A percentile compares a stretch with the other conserved stretches of the same genome.
Evolutionary conservation across 2,329 filamentous ascomycete species (phyloP).

Genomic region (Cercospora zeae-maydis): DNA sequence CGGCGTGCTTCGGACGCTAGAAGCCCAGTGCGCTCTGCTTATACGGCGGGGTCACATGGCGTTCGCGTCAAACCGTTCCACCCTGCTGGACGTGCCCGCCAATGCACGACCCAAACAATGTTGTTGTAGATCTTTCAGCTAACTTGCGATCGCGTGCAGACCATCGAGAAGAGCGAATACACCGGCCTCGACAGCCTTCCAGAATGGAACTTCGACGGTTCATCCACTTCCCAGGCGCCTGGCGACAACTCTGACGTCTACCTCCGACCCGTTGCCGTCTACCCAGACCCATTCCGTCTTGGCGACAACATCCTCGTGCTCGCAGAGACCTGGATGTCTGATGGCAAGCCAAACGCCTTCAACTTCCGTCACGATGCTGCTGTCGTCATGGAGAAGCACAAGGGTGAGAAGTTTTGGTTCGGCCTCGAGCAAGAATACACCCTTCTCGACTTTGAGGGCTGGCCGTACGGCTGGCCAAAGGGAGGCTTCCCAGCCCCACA

Average conservation of each 20-base stretch:
- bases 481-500: constrained; percentile 88
- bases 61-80: background rate
- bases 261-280: constrained; percentile 84
- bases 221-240: constrained; percentile 85
- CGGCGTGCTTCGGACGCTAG: constrained; percentile 18
- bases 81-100: background rate
- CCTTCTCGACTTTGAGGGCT: constrained; percentile 76
- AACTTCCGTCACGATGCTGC: constrained; percentile 93
- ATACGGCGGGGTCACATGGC: background rate
- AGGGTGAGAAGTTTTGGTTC: constrained; percentile 87
- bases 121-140: constrained; percentile 3
- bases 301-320: constrained; percentile 92
- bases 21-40: constrained; percentile 9
- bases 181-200: constrained; percentile 61
- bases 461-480: constrained; percentile 89
- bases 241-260: constrained; percentile 98
- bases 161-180: constrained; percentile 56
- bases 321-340: constrained; percentile 88
- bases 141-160: constrained; percentile 46
- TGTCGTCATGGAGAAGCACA: constrained; percentile 85
- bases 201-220: constrained; percentile 83
- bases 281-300: constrained; percentile 85
- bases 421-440: constrained; percentile 98
- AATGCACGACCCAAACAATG: background rate
- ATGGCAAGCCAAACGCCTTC: constrained; percentile 95